Base-by-base conservation (phyloP, 2,329 filamentous ascomycete genomes). In the Calonectria multiphialidica region DNA sequence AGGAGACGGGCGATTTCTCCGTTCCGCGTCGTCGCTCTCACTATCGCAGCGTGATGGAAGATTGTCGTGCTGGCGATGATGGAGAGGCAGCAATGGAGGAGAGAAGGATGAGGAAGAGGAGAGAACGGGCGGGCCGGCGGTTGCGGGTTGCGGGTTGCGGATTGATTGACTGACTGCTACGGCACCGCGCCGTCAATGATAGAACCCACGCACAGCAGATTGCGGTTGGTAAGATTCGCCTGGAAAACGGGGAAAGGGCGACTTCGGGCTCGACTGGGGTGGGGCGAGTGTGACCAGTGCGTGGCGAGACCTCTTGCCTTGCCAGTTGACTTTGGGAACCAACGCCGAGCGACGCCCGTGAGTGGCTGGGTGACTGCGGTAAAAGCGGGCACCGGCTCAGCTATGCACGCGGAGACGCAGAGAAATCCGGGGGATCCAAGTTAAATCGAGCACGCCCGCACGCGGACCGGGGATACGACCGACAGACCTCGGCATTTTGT, bases 371-470 rank as follows among this genome's bases (percentile, higher is more conserved):
- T 15, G 37, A 18, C 23, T 42, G 35, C 23, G 47, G 7, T 3
- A 37, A 50, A 65, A 68, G 64, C 40, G 70, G 70, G 59, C 35
- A 71, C 64, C 35, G 44, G 59, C 40, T n/a, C 37, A 57, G 63
- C 57, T 59, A n/a, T 30, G 40, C 57, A 62, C 57, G 57, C 57
- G 57, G 57, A 62, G 57, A 62, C 75, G 72, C 74, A 72, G 72
- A 79, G 76, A 79, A 79, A 79, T 79, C 78, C 75, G 78, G 78
- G 78, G 77, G 53, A 59, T 59, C 53, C 53, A 59, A 59, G 53
- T 71, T 71, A 62, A 50, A 77, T 66, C 65, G 65, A 68, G 28
- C 63, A 21, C 53, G 44, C 44, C 55, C 42, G 55, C 42, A 47
- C 62, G 47, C 47, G 69, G 68, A 33, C 74, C 77, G 75, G 74